Conservation (phyloP, 345 rosid species). For the Euphorbia lathyris region DNA sequence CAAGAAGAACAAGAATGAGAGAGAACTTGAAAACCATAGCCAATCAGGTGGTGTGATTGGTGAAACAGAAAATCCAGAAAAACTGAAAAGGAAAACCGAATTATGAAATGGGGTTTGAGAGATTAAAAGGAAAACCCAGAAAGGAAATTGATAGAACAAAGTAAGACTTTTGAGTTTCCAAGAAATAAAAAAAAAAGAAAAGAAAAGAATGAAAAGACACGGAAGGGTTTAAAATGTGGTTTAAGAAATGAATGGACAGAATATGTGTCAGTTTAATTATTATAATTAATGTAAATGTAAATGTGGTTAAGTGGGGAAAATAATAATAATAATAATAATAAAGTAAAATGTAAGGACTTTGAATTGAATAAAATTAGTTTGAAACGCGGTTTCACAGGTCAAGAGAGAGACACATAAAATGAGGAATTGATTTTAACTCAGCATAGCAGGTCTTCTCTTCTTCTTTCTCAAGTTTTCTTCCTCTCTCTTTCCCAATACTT, state of each 20-base stretch:
- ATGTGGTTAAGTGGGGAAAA: no score
- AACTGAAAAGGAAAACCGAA: constrained; percentile 1
- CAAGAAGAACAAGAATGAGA: constrained; percentile 34
- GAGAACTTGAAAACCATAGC: constrained; percentile 49
- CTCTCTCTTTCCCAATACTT: background rate
- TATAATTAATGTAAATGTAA: no score
- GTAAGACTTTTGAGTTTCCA: background rate
- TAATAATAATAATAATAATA: no score
- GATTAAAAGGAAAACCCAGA: no score
- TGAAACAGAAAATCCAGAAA: constrained; percentile 20
- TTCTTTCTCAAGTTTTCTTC: background rate
- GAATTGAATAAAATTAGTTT: background rate
- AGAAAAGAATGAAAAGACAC: no score
- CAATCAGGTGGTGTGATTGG: constrained; percentile 20
- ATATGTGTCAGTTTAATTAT: no score
- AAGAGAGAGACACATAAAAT: background rate
- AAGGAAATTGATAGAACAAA: background rate
- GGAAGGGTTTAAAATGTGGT: no score
- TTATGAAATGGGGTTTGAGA: background rate
- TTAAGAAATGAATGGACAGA: no score
- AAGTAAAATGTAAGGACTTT: no score
- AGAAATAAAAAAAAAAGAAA: no score
- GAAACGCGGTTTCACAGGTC: background rate
- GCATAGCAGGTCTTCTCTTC: background rate
- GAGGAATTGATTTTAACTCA: no score